Conservation (phyloP, 306 rosid species). For the Lithocarpus polystachyus region DNA sequence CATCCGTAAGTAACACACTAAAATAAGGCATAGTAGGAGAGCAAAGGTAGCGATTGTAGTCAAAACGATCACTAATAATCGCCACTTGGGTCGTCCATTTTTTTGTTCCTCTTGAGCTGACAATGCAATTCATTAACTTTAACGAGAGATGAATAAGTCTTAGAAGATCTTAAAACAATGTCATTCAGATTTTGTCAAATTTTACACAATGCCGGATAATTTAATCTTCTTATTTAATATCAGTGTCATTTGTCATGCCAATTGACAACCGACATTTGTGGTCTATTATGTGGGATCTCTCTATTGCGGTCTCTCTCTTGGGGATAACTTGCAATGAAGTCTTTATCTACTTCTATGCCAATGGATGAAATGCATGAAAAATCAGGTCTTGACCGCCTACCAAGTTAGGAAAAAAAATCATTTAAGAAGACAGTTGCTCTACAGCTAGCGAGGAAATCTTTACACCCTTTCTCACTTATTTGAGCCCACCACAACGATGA, state of each 20-base stretch:
- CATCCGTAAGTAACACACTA: not conserved
- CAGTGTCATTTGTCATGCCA: too few species aligned
- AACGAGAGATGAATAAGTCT: not conserved
- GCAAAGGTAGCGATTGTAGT: not conserved
- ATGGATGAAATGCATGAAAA: too few species aligned
- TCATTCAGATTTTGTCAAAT: not conserved
- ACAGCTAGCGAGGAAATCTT: too few species aligned
- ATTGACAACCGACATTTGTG: too few species aligned
- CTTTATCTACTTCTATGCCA: too few species aligned
- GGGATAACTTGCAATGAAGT: conserved; percentile 3
- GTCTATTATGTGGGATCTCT: too few species aligned
- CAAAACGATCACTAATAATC: not conserved
- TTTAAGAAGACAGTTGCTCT: too few species aligned
- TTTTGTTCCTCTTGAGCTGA: conserved; percentile 4
- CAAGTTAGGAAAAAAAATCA: too few species aligned
- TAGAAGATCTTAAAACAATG: not conserved
- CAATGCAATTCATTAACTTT: not conserved
- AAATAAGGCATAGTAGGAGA: not conserved
- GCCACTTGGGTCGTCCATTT: not conserved
- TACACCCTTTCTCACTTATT: too few species aligned
- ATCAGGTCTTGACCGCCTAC: too few species aligned
- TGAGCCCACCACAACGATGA: too few species aligned
- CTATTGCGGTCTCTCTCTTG: too few species aligned
- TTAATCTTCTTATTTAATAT: not conserved
- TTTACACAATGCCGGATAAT: conserved; percentile 11